phyloP scores from a whole-genome alignment of 176 grass and related monocot genomes.

The Poa annua region DNA sequence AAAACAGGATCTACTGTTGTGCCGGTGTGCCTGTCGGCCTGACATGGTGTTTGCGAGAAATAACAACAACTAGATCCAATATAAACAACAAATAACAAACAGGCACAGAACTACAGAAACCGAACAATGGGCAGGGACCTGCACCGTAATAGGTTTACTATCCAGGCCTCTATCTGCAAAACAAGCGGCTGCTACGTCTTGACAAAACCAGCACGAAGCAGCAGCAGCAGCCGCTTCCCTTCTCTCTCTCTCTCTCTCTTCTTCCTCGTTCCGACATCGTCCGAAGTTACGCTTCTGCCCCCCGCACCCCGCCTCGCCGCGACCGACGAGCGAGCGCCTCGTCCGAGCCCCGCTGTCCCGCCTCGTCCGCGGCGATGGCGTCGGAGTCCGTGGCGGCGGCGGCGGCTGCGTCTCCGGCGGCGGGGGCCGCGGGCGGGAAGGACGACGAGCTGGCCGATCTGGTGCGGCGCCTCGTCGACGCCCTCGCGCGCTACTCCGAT shows the following conservation, averaged over 20 bases:
- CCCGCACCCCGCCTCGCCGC: slow-evolving; percentile 21
- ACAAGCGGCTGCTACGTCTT: neutral
- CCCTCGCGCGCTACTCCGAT: slow-evolving; percentile 70
- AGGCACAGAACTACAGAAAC: neutral
- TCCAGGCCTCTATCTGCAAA: neutral
- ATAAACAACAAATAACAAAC: neutral
- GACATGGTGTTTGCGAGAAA: neutral
- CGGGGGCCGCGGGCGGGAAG: slow-evolving; percentile 48
- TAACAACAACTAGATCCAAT: neutral
- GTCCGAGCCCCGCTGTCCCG: neutral
- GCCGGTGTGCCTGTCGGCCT: neutral
- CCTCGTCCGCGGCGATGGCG: slow-evolving; percentile 40
- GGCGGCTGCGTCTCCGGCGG: slow-evolving; percentile 39
- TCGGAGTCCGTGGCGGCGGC: slow-evolving; percentile 13
- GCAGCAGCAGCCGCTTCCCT: neutral
- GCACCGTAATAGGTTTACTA: neutral
- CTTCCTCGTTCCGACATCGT: slow-evolving; percentile 14
- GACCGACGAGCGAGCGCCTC: neutral
- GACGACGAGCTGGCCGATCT: slow-evolving; percentile 92
- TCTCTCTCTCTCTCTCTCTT: slow-evolving; percentile 1
- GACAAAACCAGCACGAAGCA: slow-evolving; percentile 30
- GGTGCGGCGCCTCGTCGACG: slow-evolving; percentile 72
- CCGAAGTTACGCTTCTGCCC: slow-evolving; percentile 31
- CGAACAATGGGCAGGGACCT: neutral
- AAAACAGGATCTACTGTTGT: neutral